Percentiles rank a stretch among this genome's conserved stretches.
Conservation (phyloP, 2,329 filamentous ascomycete genomes). For the Sporothrix phasma region DNA sequence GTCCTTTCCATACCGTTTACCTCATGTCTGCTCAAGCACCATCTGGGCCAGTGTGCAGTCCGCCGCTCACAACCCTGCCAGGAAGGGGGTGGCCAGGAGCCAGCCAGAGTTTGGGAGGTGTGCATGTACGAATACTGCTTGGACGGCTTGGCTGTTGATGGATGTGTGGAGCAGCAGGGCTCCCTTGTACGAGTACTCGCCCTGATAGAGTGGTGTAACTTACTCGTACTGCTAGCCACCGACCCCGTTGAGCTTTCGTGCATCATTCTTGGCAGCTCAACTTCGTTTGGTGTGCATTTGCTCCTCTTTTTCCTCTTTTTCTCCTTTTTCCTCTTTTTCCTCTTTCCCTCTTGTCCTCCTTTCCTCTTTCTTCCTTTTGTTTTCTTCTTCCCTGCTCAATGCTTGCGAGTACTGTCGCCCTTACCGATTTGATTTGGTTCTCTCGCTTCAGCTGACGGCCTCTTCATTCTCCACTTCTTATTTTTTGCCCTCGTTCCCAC, state of each 20-base stretch:
- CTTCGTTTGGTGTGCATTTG: background rate
- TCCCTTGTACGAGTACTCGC: slow-evolving; percentile 1
- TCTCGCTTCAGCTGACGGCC: background rate
- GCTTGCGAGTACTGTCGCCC: no score
- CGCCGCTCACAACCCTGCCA: background rate
- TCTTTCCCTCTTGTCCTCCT: background rate
- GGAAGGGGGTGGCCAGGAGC: background rate
- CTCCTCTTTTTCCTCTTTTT: background rate
- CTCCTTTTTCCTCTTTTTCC: background rate
- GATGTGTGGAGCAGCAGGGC: slow-evolving; percentile 1
- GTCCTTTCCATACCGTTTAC: background rate
- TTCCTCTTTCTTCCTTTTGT: background rate
- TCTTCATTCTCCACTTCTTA: background rate
- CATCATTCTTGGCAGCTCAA: background rate
- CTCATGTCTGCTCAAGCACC: background rate
- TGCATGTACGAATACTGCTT: background rate
- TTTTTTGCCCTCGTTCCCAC: background rate
- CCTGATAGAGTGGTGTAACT: slow-evolving; percentile 1
- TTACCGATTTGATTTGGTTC: background rate
- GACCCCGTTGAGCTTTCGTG: background rate
- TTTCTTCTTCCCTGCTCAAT: no score
- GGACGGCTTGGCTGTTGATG: background rate
- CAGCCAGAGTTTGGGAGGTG: background rate
- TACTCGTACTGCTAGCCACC: background rate
- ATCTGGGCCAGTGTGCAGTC: background rate